phyloP scores from a whole-genome alignment of 2,329 filamentous ascomycete species.

The Xylaria sp. region DNA sequence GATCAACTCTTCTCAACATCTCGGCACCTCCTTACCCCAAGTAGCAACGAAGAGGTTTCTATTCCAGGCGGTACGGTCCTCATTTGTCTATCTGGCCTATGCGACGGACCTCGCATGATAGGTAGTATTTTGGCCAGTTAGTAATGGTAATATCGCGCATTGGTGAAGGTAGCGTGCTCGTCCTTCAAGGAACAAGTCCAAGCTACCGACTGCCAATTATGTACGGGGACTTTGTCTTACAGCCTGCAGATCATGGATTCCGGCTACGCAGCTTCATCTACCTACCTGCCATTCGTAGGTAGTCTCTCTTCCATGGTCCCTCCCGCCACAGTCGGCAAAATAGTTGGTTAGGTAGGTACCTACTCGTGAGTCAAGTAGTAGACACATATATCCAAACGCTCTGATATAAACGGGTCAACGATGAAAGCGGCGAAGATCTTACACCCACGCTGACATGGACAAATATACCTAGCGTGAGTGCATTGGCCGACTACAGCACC shows the following conservation, averaged over 20 bases:
- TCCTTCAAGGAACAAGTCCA: not conserved
- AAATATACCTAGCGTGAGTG: not conserved
- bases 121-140: not conserved
- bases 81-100: not conserved
- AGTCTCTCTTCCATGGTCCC: not conserved
- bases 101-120: not conserved
- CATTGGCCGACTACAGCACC: not conserved
- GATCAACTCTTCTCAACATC: too few species aligned
- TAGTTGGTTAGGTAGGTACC: too few species aligned
- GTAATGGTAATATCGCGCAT: not conserved
- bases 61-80: not conserved
- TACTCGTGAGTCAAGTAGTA: too few species aligned
- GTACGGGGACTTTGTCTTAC: not conserved
- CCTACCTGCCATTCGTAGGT: not conserved
- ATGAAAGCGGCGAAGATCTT: conserved; percentile 14
- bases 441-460: not conserved
- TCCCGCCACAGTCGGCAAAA: not conserved
- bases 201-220: not conserved
- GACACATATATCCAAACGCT: not conserved
- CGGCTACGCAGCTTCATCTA: not conserved
- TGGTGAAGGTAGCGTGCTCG: not conserved
- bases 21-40: not conserved
- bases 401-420: conserved; percentile 6
- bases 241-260: not conserved
- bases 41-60: not conserved